These are phyloP conservation scores for Gossypioides kirkii DNA, from an alignment of 345 rosid species.

Conservation along the genomic window DNA sequence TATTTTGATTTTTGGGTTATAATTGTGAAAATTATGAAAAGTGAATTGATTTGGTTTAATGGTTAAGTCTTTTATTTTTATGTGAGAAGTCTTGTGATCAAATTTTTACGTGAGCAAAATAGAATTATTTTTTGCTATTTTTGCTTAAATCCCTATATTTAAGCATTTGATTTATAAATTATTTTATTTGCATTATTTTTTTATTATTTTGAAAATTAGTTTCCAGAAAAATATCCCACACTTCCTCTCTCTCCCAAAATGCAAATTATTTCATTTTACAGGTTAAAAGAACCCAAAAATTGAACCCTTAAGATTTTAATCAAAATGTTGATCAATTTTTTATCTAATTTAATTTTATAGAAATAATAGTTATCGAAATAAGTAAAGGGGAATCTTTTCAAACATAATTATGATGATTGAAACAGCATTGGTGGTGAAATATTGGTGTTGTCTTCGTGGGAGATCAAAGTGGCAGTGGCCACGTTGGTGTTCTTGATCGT, in stretches of 20 bases:
- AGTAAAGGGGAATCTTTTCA: neutral
- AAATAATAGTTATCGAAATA: neutral
- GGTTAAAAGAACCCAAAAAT: constrained; percentile 9
- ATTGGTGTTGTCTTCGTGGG: constrained; percentile 87
- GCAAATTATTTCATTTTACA: neutral
- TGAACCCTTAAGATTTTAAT: neutral
- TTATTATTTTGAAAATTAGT: too few species aligned
- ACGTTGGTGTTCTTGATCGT: constrained; percentile 54
- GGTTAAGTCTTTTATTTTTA: too few species aligned
- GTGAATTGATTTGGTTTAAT: too few species aligned
- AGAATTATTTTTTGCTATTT: too few species aligned
- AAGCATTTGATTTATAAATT: too few species aligned
- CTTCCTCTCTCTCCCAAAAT: neutral
- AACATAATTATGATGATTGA: constrained; percentile 21
- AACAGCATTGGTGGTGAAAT: constrained; percentile 34
- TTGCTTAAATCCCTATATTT: too few species aligned
- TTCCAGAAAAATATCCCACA: too few species aligned
- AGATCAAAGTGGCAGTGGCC: constrained; percentile 62
- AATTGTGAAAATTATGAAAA: too few species aligned
- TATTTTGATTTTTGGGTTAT: too few species aligned
- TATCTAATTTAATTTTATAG: constrained; percentile 3
- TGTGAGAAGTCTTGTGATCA: too few species aligned
- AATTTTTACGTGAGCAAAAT: too few species aligned
- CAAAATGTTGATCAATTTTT: neutral
- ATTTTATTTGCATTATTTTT: too few species aligned